Percentiles rank a stretch among this genome's conserved stretches.
phyloP scores from a whole-genome alignment of 2,329 filamentous ascomycete genomes.

The Paecilomyces sp. region DNA sequence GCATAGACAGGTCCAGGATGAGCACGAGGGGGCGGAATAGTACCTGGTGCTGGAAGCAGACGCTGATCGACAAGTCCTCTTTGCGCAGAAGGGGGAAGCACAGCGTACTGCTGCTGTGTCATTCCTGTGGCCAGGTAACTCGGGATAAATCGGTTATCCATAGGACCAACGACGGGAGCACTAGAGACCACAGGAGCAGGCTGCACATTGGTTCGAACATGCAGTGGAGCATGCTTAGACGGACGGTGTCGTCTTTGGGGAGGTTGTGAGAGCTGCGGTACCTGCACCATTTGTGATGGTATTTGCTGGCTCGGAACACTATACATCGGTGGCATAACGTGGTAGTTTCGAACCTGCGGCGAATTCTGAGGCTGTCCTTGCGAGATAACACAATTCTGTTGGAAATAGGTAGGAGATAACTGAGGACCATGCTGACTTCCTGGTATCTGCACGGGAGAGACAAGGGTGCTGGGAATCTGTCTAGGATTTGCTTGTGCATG shows the following conservation, averaged over 20 bases:
- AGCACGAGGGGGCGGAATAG: slow-evolving; percentile 27
- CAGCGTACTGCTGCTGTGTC: not conserved
- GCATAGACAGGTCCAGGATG: slow-evolving; percentile 39
- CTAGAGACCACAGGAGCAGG: not conserved
- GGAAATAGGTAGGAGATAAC: not conserved
- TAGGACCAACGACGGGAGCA: not conserved
- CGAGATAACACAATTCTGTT: not conserved
- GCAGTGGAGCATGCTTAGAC: not conserved
- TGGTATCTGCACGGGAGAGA: not conserved
- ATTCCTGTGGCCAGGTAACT: not conserved
- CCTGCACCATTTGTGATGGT: not conserved
- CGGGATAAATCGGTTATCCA: not conserved
- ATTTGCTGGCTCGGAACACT: not conserved
- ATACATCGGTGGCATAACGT: not conserved
- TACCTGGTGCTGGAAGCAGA: slow-evolving; percentile 30
- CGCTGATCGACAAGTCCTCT: slow-evolving; percentile 4
- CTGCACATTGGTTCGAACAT: not conserved
- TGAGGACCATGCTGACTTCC: not conserved
- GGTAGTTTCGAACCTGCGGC: not conserved
- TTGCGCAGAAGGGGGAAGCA: not conserved
- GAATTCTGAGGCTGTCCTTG: not conserved
- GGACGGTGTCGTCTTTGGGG: not conserved
- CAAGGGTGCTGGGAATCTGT: not conserved
- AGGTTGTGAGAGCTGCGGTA: not conserved
- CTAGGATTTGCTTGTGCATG: not conserved